phyloP scores from a whole-genome alignment of 495 filamentous ascomycete genomes.

The Lasiosphaeria miniovina region DNA sequence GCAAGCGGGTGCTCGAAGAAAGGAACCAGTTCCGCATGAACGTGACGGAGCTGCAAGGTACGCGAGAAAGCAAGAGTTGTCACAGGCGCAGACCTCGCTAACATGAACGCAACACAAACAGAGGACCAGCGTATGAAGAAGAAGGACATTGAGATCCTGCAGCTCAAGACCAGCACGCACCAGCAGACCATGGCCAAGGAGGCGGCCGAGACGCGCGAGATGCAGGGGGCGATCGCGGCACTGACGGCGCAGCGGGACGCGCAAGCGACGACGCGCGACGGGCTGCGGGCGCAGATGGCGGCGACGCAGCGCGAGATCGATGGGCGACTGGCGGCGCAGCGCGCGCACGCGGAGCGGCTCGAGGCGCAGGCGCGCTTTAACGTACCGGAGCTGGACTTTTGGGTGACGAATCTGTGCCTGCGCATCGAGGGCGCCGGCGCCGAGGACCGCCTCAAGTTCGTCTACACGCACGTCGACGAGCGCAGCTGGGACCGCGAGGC shows the following conservation, averaged over 20 bases:
- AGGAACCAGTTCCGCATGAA: conserved; percentile 91
- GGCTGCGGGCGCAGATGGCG: conserved; percentile 72
- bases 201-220: conserved; percentile 79
- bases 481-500: conserved; percentile 84
- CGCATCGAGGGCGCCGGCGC: conserved; percentile 85
- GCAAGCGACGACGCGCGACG: conserved; percentile 68
- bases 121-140: conserved; percentile 89
- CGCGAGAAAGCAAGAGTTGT: not conserved
- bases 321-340: conserved; percentile 48
- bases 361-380: conserved; percentile 82
- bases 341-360: conserved; percentile 55
- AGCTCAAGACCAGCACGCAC: conserved; percentile 71
- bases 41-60: conserved; percentile 85
- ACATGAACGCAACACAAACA: conserved; percentile 30
- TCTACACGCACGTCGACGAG: conserved; percentile 85
- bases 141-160: conserved; percentile 79
- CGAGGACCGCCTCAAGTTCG: conserved; percentile 84
- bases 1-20: conserved; percentile 86
- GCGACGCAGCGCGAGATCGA: conserved; percentile 69
- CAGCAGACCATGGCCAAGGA: conserved; percentile 82
- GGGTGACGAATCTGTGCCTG: conserved; percentile 86
- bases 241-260: conserved; percentile 74
- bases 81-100: conserved; percentile 1
- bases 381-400: conserved; percentile 89
- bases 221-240: conserved; percentile 73